Evolutionary conservation across 2,329 filamentous ascomycete genomes (phyloP), one percentile per base, ranked within the genome.

Genomic region (Aspergillus transmontanensis): DNA sequence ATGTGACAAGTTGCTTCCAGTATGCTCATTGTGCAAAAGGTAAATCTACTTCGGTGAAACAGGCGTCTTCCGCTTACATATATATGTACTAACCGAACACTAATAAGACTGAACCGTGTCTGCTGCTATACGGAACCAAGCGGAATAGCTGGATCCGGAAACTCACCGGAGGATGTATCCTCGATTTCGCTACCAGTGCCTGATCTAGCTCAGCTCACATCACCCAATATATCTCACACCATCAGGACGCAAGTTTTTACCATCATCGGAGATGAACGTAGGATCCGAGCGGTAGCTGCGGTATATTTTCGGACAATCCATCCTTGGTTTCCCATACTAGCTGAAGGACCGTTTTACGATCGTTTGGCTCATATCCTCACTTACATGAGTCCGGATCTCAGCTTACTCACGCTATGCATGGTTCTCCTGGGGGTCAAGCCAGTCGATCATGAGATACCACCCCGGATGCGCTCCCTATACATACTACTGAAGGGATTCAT

Each of bases 291-390:
- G 23, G 46, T 34, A 19, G 45, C 41, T 3, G 45, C 34, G 16
- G 10, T 21, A 51, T 59, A 53, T 11, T 59, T 59, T 32, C 57
- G 34, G 48, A 53, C 57, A 14, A 50, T 59, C 16, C 57, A 59
- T 36, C 26, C 26, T n/a, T 53, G 57, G 57, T 39, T 59, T 16
- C 46, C 57, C 4, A 19, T 53, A n/a, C 16, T 59, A n/a, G 32
- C 30, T 23, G 46, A 59, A 30, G 19, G 4, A 11, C n/a, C 34
- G 43, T 59, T 30, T n/a, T 30, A 53, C 4, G 9, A 39, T 1
- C 46, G 46, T 16, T 26, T 59, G 3, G 19, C 46, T 5, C 39
- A 41, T 3, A 39, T 51, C 5, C 23, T 21, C 6, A 21, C 28
- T 12, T n/a, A 53, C 21, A 1, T 9, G 12, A 28, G n/a, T 21